Evolutionary conservation across 2,329 filamentous ascomycete species (phyloP).

Genomic region (Immersiporthe knoxdaviesiana): DNA sequence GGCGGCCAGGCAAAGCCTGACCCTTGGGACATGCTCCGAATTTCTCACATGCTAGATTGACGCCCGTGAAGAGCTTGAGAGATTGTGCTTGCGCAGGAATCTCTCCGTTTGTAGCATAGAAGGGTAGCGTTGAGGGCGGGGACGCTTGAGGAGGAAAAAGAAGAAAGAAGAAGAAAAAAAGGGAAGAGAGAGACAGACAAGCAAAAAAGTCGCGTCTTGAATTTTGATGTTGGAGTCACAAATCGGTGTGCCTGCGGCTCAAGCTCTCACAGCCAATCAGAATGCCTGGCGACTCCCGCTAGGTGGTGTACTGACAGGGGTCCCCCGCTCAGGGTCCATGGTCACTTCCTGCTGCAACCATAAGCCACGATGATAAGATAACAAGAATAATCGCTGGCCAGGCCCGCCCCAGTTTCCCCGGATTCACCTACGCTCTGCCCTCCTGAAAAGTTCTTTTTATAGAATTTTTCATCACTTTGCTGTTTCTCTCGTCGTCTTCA

Average conservation of each 20-base stretch:
- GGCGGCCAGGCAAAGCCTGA: constrained; percentile 31
- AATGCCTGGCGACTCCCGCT: neutral
- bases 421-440: neutral
- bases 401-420: constrained; percentile 6
- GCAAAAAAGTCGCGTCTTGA: neutral
- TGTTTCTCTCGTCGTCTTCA: neutral
- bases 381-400: constrained; percentile 13
- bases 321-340: neutral
- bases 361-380: constrained; percentile 10
- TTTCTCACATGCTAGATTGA: constrained; percentile 76
- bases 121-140: constrained; percentile 87
- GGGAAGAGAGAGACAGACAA: constrained; percentile 1
- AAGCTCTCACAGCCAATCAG: constrained; percentile 8
- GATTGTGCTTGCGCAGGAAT: constrained; percentile 41
- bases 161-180: neutral
- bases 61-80: constrained; percentile 36
- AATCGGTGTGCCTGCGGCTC: constrained; percentile 18
- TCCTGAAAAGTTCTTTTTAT: neutral
- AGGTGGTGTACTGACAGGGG: neutral
- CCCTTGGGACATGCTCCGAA: constrained; percentile 38
- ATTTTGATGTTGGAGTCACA: constrained; percentile 20
- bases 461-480: neutral
- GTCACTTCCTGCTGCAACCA: neutral
- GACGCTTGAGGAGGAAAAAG: constrained; percentile 59
- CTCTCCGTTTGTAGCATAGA: constrained; percentile 81